Percentiles rank a stretch among this genome's conserved stretches.
phyloP scores from a whole-genome alignment of 345 rosid species.

The Aegle marmelos region DNA sequence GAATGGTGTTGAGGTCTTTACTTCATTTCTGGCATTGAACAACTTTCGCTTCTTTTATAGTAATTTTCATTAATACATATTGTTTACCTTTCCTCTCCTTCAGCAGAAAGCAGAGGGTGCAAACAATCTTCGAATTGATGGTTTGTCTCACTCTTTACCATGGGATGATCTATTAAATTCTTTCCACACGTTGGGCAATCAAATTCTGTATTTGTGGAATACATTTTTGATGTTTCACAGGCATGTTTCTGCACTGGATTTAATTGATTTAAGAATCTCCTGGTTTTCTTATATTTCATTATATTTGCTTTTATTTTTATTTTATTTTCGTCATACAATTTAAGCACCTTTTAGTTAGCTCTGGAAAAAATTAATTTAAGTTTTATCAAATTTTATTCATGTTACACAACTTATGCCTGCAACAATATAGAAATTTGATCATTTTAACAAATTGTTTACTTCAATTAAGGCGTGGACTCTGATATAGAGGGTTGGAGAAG shows the following conservation, averaged over 20 bases:
- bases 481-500: not conserved
- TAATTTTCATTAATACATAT: conserved; percentile 1
- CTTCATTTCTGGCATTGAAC: conserved; percentile 32
- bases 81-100: conserved; percentile 19
- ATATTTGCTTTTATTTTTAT: not conserved
- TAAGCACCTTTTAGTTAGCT: not conserved
- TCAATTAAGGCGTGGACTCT: not conserved
- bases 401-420: not conserved
- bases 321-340: not conserved
- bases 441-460: not conserved
- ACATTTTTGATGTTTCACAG: conserved; percentile 82
- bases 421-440: not conserved
- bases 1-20: conserved; percentile 78
- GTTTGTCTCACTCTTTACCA: conserved; percentile 36
- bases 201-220: conserved; percentile 69
- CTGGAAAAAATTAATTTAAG: not conserved
- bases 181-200: conserved; percentile 58
- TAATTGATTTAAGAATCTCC: not conserved
- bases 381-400: no score
- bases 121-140: conserved; percentile 39
- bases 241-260: conserved; percentile 30
- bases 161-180: conserved; percentile 46
- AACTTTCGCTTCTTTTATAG: not conserved
- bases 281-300: not conserved
- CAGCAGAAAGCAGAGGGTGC: conserved; percentile 45